Evolutionary conservation across 495 filamentous ascomycete species (phyloP).

Genomic region (Opeltia flavorubescens): DNA sequence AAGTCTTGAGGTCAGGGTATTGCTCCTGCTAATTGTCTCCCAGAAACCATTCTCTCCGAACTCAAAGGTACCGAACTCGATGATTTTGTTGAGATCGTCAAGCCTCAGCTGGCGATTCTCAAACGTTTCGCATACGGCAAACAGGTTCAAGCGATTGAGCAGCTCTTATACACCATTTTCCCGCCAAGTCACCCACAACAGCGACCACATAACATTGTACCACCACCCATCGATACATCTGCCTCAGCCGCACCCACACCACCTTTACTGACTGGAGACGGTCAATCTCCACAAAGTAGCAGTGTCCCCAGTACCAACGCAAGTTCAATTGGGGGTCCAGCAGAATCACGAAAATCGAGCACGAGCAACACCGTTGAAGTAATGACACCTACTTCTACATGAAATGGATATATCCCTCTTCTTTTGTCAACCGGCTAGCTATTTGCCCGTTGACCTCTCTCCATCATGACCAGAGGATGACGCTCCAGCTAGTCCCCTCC

Average conservation of each 20-base stretch:
- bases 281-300: conserved; percentile 51
- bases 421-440: conserved; percentile 1
- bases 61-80: conserved; percentile 51
- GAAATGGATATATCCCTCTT: conserved; percentile 5
- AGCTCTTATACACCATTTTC: conserved; percentile 34
- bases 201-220: conserved; percentile 18
- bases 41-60: conserved; percentile 68
- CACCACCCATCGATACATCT: conserved; percentile 32
- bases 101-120: conserved; percentile 53
- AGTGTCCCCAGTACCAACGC: conserved; percentile 44
- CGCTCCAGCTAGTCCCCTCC: too few species aligned
- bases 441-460: too few species aligned
- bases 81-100: conserved; percentile 55
- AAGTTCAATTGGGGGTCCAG: conserved; percentile 34
- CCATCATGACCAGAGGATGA: too few species aligned
- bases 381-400: conserved; percentile 14
- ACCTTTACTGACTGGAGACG: conserved; percentile 43
- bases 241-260: conserved; percentile 40
- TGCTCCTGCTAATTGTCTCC: conserved; percentile 22
- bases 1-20: conserved; percentile 2
- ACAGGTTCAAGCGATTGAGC: conserved; percentile 62
- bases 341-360: conserved; percentile 14
- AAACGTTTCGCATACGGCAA: conserved; percentile 67
- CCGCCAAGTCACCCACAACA: conserved; percentile 6
- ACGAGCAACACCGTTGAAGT: conserved; percentile 9